These are phyloP conservation scores for Rosa multiflora DNA, from an alignment of 306 rosid genomes.

Conservation along the genomic window DNA sequence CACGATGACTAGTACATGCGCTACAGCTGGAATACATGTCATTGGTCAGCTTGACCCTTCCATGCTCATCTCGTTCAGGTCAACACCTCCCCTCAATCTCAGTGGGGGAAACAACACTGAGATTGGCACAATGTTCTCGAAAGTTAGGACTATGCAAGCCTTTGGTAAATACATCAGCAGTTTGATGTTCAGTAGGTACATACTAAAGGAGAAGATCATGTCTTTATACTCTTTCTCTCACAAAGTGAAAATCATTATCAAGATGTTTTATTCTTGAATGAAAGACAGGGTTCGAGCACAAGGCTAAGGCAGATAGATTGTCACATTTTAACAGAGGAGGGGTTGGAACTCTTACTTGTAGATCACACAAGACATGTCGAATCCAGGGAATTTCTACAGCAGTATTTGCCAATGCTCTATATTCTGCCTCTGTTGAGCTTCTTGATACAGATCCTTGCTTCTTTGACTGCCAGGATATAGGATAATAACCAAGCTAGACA, in stretches of 20 bases:
- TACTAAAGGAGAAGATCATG: not conserved
- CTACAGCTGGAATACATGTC: too few species aligned
- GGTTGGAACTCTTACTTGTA: accelerated
- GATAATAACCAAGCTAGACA: too few species aligned
- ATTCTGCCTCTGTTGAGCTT: not conserved
- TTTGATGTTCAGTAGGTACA: not conserved
- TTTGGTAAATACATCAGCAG: not conserved
- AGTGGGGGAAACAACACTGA: not conserved
- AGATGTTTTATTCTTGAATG: not conserved
- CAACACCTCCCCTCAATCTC: not conserved
- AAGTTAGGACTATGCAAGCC: not conserved
- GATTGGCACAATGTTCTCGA: not conserved
- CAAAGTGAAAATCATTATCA: not conserved
- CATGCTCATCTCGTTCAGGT: too few species aligned
- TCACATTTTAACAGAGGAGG: not conserved
- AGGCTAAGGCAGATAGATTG: not conserved
- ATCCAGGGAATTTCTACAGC: not conserved
- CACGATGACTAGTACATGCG: too few species aligned
- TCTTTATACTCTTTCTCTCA: not conserved
- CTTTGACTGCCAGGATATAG: not conserved
- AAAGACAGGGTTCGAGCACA: not conserved
- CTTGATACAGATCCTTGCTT: not conserved
- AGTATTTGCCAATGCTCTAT: not conserved
- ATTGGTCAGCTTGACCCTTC: too few species aligned
- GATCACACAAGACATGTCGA: not conserved